Conservation (phyloP, 768 basidiomycete genomes). For the Coprinellus micaceus region DNA sequence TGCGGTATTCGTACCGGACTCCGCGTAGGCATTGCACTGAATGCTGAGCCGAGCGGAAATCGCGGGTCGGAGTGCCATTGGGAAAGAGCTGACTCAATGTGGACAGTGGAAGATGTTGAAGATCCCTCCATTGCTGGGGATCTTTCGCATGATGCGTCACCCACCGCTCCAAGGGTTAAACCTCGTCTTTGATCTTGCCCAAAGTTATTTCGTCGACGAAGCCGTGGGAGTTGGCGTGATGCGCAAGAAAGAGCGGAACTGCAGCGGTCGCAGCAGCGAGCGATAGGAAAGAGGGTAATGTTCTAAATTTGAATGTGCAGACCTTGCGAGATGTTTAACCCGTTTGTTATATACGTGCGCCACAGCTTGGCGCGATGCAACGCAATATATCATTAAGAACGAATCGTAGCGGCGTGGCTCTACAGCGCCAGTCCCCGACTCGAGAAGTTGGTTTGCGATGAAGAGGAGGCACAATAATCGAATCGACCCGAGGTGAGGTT, state of each 20-base stretch:
- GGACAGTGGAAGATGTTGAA: slow-evolving; percentile 28
- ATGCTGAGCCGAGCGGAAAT: slow-evolving; percentile 12
- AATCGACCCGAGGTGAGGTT: no score
- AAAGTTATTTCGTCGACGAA: slow-evolving; percentile 36
- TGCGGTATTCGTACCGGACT: slow-evolving; percentile 30
- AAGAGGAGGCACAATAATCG: no score
- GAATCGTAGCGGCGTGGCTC: no score
- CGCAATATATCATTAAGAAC: no score
- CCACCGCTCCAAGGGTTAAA: slow-evolving; percentile 35
- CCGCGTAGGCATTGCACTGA: slow-evolving; percentile 28
- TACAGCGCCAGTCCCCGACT: no score
- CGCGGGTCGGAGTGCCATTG: neutral
- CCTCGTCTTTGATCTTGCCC: slow-evolving; percentile 30
- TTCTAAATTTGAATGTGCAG: no score
- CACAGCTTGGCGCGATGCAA: no score
- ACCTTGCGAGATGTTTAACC: no score
- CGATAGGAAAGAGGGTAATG: neutral
- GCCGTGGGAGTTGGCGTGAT: slow-evolving; percentile 28
- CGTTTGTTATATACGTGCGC: no score
- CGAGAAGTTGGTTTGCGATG: no score
- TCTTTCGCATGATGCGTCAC: slow-evolving; percentile 35
- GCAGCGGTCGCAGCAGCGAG: neutral
- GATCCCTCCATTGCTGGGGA: slow-evolving; percentile 37
- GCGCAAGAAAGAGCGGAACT: slow-evolving; percentile 9
- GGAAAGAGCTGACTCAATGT: neutral